phyloP scores from a whole-genome alignment of 2,329 filamentous ascomycete genomes.

The Bipolaris cookei region DNA sequence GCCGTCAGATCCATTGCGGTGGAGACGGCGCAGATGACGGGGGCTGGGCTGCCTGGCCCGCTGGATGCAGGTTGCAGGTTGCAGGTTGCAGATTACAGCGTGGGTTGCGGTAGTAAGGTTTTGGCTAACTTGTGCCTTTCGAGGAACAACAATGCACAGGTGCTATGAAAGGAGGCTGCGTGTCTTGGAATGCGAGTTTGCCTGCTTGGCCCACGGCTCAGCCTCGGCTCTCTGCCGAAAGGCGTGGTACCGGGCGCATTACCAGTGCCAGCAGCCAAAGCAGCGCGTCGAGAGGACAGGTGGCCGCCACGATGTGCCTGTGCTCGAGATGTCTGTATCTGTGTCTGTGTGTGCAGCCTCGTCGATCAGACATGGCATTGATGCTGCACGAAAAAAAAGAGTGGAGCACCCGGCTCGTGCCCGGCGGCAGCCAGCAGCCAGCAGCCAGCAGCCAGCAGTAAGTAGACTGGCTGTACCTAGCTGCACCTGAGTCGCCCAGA shows the following conservation, averaged over 20 bases:
- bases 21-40: slow-evolving; percentile 12
- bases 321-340: not conserved
- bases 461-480: no score
- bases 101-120: slow-evolving; percentile 5
- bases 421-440: not conserved
- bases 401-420: slow-evolving; percentile 11
- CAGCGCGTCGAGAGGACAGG: not conserved
- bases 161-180: slow-evolving; percentile 1
- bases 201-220: slow-evolving; percentile 9
- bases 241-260: not conserved
- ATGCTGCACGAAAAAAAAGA: slow-evolving; percentile 4
- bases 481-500: no score
- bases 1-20: slow-evolving; percentile 31
- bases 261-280: not conserved
- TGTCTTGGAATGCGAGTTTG: slow-evolving; percentile 9
- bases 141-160: not conserved
- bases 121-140: not conserved
- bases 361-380: slow-evolving; percentile 11
- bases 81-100: no score
- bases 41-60: slow-evolving; percentile 3
- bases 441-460: not conserved
- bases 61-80: slow-evolving; percentile 5
- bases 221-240: not conserved
- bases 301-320: not conserved
- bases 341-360: slow-evolving; percentile 2